Conservation (phyloP, 805 yeast species). For the Spathaspora arborariae region DNA sequence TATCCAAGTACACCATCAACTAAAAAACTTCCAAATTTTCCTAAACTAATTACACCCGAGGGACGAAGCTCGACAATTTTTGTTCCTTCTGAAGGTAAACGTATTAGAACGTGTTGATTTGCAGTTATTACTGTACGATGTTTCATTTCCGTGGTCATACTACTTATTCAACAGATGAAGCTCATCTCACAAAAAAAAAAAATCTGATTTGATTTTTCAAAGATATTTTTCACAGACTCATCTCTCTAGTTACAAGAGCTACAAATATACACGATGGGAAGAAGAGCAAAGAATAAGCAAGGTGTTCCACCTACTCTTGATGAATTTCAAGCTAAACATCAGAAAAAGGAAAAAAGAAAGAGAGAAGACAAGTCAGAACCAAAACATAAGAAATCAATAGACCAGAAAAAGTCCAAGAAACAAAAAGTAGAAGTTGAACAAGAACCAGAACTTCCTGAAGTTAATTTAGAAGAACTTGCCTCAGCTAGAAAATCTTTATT, state of each 20-base stretch:
- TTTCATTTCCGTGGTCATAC: background rate
- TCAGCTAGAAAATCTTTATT: slow-evolving; percentile 72
- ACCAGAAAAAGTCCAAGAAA: slow-evolving; percentile 22
- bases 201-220: background rate
- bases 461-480: slow-evolving; percentile 56
- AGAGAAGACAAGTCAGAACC: slow-evolving; percentile 12
- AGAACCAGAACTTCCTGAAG: slow-evolving; percentile 53
- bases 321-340: slow-evolving; percentile 56
- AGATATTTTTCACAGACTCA: background rate
- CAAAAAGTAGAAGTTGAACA: slow-evolving; percentile 17
- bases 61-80: slow-evolving; percentile 66
- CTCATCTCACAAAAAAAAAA: background rate
- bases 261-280: slow-evolving; percentile 84
- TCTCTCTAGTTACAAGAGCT: no score
- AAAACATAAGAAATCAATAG: slow-evolving; percentile 17
- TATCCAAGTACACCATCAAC: slow-evolving; percentile 74
- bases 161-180: background rate
- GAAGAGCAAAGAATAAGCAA: slow-evolving; percentile 90
- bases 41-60: slow-evolving; percentile 64
- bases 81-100: slow-evolving; percentile 77
- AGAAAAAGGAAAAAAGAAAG: slow-evolving; percentile 40
- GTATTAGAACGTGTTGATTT: slow-evolving; percentile 57
- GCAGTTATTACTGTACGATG: slow-evolving; percentile 34
- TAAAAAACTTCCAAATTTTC: slow-evolving; percentile 86
- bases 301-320: slow-evolving; percentile 88